phyloP scores from a whole-genome alignment of 306 rosid species.

The Corylus americana region DNA sequence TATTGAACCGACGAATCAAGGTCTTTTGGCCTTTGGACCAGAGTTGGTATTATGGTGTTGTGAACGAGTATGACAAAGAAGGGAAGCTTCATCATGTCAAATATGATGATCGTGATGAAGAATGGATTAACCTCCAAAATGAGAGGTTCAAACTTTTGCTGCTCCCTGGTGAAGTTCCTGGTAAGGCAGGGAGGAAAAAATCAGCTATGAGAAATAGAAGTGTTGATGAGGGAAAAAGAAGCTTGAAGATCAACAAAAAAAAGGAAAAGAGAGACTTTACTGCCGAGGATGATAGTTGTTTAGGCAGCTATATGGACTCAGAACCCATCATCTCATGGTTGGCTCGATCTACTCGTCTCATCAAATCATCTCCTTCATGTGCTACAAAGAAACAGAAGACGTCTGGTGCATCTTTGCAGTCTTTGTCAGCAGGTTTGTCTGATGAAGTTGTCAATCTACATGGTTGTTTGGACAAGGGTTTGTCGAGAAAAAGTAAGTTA shows the following conservation, averaged over 20 bases:
- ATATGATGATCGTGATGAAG: slow-evolving; percentile 94
- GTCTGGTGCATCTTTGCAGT: slow-evolving; percentile 38
- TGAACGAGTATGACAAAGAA: slow-evolving; percentile 60
- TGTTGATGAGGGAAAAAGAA: slow-evolving; percentile 47
- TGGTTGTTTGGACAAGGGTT: slow-evolving; percentile 31
- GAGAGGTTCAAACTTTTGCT: slow-evolving; percentile 94
- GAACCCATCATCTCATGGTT: slow-evolving; percentile 97
- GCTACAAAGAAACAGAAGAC: slow-evolving; percentile 71
- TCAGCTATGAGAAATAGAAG: slow-evolving; percentile 30
- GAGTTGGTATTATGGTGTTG: slow-evolving; percentile 88
- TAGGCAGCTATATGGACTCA: slow-evolving; percentile 69
- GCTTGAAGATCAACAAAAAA: slow-evolving; percentile 47
- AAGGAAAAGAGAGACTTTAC: slow-evolving; percentile 38
- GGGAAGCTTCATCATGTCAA: slow-evolving; percentile 80
- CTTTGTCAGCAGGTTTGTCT: slow-evolving; percentile 41
- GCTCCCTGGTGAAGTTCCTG: slow-evolving; percentile 88
- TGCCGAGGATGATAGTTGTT: slow-evolving; percentile 50
- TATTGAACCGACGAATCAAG: slow-evolving; percentile 70
- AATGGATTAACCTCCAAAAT: slow-evolving; percentile 84
- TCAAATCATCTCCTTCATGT: slow-evolving; percentile 53
- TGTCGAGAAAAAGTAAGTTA: slow-evolving; percentile 34
- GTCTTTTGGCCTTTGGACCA: slow-evolving; percentile 97
- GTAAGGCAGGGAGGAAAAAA: slow-evolving; percentile 46
- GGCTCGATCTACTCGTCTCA: slow-evolving; percentile 62
- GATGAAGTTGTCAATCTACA: slow-evolving; percentile 41